Evolutionary conservation across 768 basidiomycete species (phyloP), one percentile per base, ranked within the genome.

Genomic region (Hirschioporus abietinus): DNA sequence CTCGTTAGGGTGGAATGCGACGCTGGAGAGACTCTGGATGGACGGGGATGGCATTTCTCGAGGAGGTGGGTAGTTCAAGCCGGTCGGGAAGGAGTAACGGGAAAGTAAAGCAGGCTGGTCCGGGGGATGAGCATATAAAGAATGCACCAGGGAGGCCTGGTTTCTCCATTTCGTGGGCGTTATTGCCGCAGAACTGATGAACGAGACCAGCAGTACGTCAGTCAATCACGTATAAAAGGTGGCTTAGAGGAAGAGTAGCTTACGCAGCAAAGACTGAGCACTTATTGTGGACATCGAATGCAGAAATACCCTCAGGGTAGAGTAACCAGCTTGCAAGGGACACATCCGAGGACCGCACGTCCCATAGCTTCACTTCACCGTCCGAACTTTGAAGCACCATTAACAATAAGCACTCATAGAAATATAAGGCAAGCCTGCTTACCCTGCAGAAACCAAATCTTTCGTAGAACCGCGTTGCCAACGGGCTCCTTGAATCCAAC

Each of bases 321-420:
- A 86, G 74, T 52, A 89, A 82, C 83, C 91, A 88, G 52, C 84
- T 83, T 63, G 86, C 80, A 15, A 86, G 73, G 6, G 92, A 83
- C 34, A 76, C 76, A 59, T 90, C 86, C 1, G 80, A 74, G 5
- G 84, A 83, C 65, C 97, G 88, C 34, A 92, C 78, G 76, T 99
- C 97, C 90, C 95, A 99, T 9, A 99, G 77, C 72, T 91, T 91
- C 58, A 97, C 90, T 71, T 92, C 88, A 0, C 97, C 97, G 72
- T 93, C 91, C 74, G 93, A 76, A 71, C 97, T 98, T 71, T 18
- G 57, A 59, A 64, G 64, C 1, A 24, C 30, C 60, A 8, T 66
- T 18, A 23, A 7, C 65, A 35, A 9, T 35, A 30, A 59, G 20
- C 60, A 15, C 20, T 7, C 30, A 58, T 12, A 68, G 34, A 35